phyloP scores from a whole-genome alignment of 208 protist genomes.

The Trypanosoma boissoni region DNA sequence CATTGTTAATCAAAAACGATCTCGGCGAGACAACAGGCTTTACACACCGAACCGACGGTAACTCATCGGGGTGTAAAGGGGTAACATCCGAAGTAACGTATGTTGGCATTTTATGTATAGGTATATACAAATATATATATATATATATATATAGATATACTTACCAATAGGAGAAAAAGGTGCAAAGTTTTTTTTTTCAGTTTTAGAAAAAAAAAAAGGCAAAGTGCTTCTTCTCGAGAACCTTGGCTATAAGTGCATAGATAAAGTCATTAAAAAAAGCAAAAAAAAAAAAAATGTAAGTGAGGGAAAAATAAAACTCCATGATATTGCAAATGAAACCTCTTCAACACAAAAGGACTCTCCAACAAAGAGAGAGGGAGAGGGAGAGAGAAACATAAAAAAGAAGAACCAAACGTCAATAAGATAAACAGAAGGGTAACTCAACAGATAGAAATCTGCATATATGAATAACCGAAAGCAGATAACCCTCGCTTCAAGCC shows the following conservation, averaged over 20 bases:
- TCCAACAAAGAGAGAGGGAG: too few relatives aligned
- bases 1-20: too few relatives aligned
- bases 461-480: background rate
- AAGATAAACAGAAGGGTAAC: background rate
- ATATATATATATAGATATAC: constrained; percentile 4
- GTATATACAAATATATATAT: constrained; percentile 23
- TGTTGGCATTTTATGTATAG: constrained; percentile 22
- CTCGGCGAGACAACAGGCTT: too few relatives aligned
- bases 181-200: too few relatives aligned
- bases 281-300: constrained; percentile 1
- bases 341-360: background rate
- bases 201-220: background rate
- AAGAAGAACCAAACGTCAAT: background rate
- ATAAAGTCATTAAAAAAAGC: background rate
- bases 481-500: background rate
- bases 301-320: constrained; percentile 5
- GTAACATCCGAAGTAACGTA: constrained; percentile 17
- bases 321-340: too few relatives aligned
- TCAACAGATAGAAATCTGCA: background rate
- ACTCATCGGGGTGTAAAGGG: too few relatives aligned
- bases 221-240: too few relatives aligned
- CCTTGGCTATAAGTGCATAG: background rate
- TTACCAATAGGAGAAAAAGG: too few relatives aligned
- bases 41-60: too few relatives aligned
- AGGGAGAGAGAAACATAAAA: constrained; percentile 9